Conservation (phyloP, 1,284 basidiomycete species). For the Fomitopsis schrenkii region DNA sequence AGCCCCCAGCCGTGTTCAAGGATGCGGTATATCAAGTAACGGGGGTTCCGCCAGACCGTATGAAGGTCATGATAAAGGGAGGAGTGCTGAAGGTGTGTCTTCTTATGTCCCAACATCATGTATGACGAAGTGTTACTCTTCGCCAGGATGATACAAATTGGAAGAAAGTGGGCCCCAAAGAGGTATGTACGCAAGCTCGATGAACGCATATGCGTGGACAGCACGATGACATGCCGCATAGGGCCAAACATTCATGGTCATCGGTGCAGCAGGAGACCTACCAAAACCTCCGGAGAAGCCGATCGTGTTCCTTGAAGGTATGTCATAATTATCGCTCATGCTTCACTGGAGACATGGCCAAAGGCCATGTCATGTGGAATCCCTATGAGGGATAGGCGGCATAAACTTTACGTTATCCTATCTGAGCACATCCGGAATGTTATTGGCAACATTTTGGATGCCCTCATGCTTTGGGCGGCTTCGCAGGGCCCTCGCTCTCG, state of each 20-base stretch:
- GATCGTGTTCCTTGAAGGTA: slow-evolving; percentile 79
- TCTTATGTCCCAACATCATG: neutral
- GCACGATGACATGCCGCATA: slow-evolving; percentile 19
- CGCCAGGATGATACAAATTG: slow-evolving; percentile 81
- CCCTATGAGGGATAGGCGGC: too few species aligned
- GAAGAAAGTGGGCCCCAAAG: slow-evolving; percentile 79
- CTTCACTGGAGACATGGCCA: too few species aligned
- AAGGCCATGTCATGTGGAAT: too few species aligned
- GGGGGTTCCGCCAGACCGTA: slow-evolving; percentile 85
- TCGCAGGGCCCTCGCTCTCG: slow-evolving; percentile 3
- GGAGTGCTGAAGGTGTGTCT: slow-evolving; percentile 73
- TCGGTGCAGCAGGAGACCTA: slow-evolving; percentile 89
- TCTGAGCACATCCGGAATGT: too few species aligned
- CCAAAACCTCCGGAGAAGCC: slow-evolving; percentile 83
- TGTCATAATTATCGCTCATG: neutral
- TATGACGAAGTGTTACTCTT: neutral
- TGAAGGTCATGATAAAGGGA: slow-evolving; percentile 98
- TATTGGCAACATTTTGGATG: too few species aligned
- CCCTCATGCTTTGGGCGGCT: neutral
- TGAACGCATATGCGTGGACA: neutral
- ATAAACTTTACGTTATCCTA: too few species aligned
- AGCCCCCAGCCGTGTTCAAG: slow-evolving; percentile 76
- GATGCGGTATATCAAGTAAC: slow-evolving; percentile 78
- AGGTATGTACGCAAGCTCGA: slow-evolving; percentile 40
- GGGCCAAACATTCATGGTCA: slow-evolving; percentile 83